phyloP scores from a whole-genome alignment of 805 yeast genomes.

The Lipomyces mesembrius region DNA sequence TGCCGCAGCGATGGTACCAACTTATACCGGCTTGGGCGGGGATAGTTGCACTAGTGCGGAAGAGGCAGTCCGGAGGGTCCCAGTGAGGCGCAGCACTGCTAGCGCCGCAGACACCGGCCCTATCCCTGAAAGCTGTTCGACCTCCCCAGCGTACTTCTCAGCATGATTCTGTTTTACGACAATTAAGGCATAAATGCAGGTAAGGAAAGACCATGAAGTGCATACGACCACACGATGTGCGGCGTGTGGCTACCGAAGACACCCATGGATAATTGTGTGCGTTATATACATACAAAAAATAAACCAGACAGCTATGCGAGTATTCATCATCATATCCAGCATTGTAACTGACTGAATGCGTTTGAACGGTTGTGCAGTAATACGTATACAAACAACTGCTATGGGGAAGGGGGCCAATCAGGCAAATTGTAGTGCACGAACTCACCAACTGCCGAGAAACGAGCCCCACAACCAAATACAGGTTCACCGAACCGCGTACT shows the following conservation, averaged over 20 bases:
- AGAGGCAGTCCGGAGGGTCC: neutral
- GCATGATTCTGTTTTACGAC: neutral
- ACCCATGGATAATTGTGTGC: too few relatives aligned
- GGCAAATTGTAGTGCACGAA: too few relatives aligned
- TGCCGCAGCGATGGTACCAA: neutral
- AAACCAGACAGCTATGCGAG: too few relatives aligned
- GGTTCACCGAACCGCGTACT: neutral
- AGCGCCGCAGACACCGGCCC: neutral
- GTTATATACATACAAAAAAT: too few relatives aligned
- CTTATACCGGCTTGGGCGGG: neutral
- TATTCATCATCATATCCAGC: too few relatives aligned
- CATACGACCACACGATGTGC: slow-evolving; percentile 9
- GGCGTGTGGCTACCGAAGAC: neutral
- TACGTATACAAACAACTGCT: too few relatives aligned
- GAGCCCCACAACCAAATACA: neutral
- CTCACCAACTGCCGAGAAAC: too few relatives aligned
- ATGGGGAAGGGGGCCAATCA: too few relatives aligned
- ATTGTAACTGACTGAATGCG: too few relatives aligned
- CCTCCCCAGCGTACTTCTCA: neutral
- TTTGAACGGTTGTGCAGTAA: too few relatives aligned
- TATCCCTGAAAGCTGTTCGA: neutral
- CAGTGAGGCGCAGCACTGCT: slow-evolving; percentile 10
- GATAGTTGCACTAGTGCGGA: neutral
- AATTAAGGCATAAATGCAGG: neutral
- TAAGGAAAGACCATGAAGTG: too few relatives aligned